Conservation (phyloP, 768 basidiomycete species). For the Tricholoma matsutake region DNA sequence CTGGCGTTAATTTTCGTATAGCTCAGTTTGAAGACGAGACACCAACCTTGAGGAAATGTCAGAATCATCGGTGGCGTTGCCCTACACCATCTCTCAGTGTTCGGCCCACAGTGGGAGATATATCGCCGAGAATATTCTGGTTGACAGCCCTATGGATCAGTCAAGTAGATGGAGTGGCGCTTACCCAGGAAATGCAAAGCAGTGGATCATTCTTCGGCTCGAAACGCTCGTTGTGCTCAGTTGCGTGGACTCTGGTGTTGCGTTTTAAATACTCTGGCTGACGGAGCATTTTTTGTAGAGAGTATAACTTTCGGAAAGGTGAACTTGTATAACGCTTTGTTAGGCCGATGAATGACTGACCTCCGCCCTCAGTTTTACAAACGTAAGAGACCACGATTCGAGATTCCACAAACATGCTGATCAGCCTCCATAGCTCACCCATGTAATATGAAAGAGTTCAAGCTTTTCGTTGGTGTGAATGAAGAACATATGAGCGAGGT, state of each 20-base stretch:
- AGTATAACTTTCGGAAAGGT: conserved; percentile 84
- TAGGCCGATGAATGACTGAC: not conserved
- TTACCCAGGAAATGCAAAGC: conserved; percentile 52
- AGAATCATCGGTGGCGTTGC: conserved; percentile 27
- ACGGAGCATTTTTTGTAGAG: conserved; percentile 35
- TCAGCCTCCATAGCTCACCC: conserved; percentile 59
- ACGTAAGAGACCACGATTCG: conserved; percentile 26
- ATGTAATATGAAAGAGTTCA: conserved; percentile 85
- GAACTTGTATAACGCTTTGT: conserved; percentile 8
- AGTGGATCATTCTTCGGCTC: conserved; percentile 71
- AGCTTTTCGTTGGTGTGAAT: conserved; percentile 60
- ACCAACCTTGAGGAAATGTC: conserved; percentile 9
- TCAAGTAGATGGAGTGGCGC: conserved; percentile 77
- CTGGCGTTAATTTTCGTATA: not conserved
- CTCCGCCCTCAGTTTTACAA: conserved; percentile 35
- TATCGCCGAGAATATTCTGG: conserved; percentile 63
- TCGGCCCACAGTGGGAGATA: conserved; percentile 75
- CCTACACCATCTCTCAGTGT: conserved; percentile 53
- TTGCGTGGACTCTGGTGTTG: conserved; percentile 35
- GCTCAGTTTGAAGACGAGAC: not conserved
- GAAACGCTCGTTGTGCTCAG: conserved; percentile 62
- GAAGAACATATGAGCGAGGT: conserved; percentile 69
- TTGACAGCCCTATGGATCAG: conserved; percentile 61
- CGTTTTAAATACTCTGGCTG: conserved; percentile 5
- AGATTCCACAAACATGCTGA: conserved; percentile 5